phyloP scores from a whole-genome alignment of 129 eudicot genomes.

The Cynara cardunculus region DNA sequence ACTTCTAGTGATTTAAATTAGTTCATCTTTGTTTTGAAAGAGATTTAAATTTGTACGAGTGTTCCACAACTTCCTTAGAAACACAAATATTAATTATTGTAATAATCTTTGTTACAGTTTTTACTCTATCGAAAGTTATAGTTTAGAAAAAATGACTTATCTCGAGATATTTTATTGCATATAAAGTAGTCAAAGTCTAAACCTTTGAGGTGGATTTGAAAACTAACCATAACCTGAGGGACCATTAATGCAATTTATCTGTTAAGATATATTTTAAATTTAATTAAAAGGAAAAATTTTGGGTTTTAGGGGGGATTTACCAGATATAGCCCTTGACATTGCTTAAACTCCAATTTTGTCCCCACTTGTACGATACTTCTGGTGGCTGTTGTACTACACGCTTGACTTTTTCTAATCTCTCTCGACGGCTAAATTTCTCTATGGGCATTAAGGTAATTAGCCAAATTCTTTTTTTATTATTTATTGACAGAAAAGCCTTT shows the following conservation, averaged over 20 bases:
- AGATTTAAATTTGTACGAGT: neutral
- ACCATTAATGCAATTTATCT: conserved; percentile 13
- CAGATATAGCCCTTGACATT: conserved; percentile 21
- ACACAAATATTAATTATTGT: neutral
- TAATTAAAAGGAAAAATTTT: neutral
- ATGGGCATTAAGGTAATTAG: conserved; percentile 1
- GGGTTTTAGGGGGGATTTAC: conserved; percentile 30
- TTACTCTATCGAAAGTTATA: too few relatives aligned
- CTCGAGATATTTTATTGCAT: neutral
- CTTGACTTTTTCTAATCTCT: conserved; percentile 18
- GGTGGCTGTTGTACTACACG: conserved; percentile 31
- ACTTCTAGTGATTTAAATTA: too few relatives aligned
- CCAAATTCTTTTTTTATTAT: neutral
- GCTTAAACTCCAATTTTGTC: conserved; percentile 25
- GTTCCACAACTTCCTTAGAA: neutral
- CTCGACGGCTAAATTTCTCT: conserved; percentile 31
- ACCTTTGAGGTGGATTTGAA: neutral
- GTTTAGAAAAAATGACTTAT: too few relatives aligned
- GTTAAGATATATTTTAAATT: neutral
- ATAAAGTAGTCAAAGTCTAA: neutral
- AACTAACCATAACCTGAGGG: conserved; percentile 1
- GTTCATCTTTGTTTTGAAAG: neutral
- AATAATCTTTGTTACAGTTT: too few relatives aligned
- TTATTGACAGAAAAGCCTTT: neutral
- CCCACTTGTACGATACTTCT: conserved; percentile 32